phyloP scores from a whole-genome alignment of 352 stramenopile species.

The Phytopythium mirpurense region DNA sequence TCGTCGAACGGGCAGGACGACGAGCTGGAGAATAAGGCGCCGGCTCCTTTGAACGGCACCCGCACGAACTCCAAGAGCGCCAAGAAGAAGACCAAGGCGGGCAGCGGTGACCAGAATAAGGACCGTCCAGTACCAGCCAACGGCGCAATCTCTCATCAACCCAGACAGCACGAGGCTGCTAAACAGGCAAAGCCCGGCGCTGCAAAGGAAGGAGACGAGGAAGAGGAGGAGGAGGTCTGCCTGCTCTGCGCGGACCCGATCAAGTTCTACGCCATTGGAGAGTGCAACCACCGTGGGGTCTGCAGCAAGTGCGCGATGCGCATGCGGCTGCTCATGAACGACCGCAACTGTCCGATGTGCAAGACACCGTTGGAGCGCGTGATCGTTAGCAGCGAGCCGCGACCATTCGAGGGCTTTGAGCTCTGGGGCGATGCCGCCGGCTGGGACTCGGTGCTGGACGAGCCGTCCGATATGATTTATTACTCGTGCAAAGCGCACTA shows the following conservation, averaged over 20 bases:
- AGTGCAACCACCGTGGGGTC: slow-evolving; percentile 78
- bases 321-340: slow-evolving; percentile 76
- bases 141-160: background rate
- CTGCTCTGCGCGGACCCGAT: slow-evolving; percentile 69
- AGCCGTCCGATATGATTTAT: slow-evolving; percentile 76
- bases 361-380: slow-evolving; percentile 64
- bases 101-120: slow-evolving; percentile 1
- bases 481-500: slow-evolving; percentile 64
- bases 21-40: slow-evolving; percentile 9
- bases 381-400: slow-evolving; percentile 42
- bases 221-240: slow-evolving; percentile 41
- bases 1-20: background rate
- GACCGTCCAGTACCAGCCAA: background rate
- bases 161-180: background rate
- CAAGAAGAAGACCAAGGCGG: slow-evolving; percentile 12
- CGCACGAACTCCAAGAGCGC: background rate
- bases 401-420: slow-evolving; percentile 62
- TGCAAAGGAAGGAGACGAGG: slow-evolving; percentile 14
- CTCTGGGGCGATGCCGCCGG: slow-evolving; percentile 70
- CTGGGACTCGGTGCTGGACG: slow-evolving; percentile 58
- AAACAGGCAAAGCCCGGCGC: background rate
- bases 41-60: background rate
- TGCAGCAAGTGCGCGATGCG: slow-evolving; percentile 80
- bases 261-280: slow-evolving; percentile 59
- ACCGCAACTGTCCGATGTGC: slow-evolving; percentile 78